Base-by-base conservation (phyloP, 768 basidiomycete species). In the Suillus subalutaceus region DNA sequence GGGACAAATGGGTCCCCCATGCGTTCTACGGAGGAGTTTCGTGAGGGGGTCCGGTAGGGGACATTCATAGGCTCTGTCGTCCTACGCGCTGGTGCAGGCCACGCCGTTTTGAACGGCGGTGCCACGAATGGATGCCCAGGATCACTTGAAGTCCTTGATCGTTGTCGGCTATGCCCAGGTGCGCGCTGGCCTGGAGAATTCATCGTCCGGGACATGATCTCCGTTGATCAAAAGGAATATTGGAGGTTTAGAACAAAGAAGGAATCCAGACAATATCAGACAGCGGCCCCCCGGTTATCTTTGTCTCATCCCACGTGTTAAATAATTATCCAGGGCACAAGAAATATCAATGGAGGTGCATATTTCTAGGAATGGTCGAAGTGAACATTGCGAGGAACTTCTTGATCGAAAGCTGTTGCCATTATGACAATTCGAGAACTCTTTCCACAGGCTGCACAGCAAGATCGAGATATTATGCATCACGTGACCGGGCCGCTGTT, bases 81-180 rank as follows among this genome's bases (percentile, higher is more conserved):
- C 13, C 69, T 74, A 26, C 73, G 75, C 3, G 68, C 70, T 7
- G 75, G 75, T 6, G 69, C 57, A 35, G 76, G 76, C 68, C 75
- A 66, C 20, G n/a, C 68, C 23, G 70, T 46, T 61, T 67, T 67
- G 63, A 76, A 72, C 0, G 76, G 77, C 8, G 71, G 74, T 15
- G 61, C 48, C 37, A 70, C 66, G 53, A 68, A 68, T 1, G 65
- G 18, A 32, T 72, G 68, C 35, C 69, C 74, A 40, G 75, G 71
- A 63, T 77, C 76, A 56, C 74, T 73, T 2, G 66, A 66, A 26
- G 70, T 16, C 44, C 68, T 67, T 37, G 65, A 70, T 38, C 67
- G 67, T 0, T 66, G 69, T 40, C 63, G 67, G 20, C 72, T 59
- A 53, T 62, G 65, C 37, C 64, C 64, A 40, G 66, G 65, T 23